Base-by-base conservation (phyloP, 148 eudicot genomes). In the Spergularia bocconei region DNA sequence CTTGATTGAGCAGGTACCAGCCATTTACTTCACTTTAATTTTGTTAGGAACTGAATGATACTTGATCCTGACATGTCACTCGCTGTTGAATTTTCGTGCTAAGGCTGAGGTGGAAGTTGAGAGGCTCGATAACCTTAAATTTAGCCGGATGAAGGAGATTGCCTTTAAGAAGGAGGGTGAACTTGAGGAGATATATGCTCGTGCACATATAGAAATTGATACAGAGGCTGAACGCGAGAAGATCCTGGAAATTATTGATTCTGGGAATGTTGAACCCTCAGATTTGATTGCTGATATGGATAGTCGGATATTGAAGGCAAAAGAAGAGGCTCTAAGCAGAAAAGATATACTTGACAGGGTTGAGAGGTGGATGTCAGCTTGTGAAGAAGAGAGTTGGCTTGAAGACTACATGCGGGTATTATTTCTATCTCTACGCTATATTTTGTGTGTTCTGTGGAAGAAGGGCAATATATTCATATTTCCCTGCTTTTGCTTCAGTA, bases 381-480 rank as follows among this genome's bases (percentile, higher is more conserved):
- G 99, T 88, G 99, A 96, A 88, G 99, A 96, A 85, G 99, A 96
- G 86, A 96, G 99, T 60, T 96, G 99, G 99, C 99, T 96, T 73
- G 99, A 96, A 80, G 99, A 96, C 81, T 96, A 96, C 72, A 96
- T 86, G 65, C 86, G 98, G 93, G 99, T 96, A 86, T 11, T 25
- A 21, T 44, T 36, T 25, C 50, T 55, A 47, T 57, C 38, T 60
- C 6, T 54, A 2, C 71, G 38, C 33, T 12, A 25, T 63, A 29
- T 29, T 2, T 2, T 29, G 21, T 71, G 19, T 29, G 23, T 62
- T 17, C 17, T 14, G 13, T 21, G 77, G 38, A 21, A 51, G 17
- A 29, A 29, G 3, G 36, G 36, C 36, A 0, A 29, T 29, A 29
- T 29, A 29, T 29, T 29, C 36, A 29, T 0, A 29, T 29, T 29